Evolutionary conservation across 1,284 basidiomycete species (phyloP), one percentile per base, ranked within the genome.

Genomic region (Tylopilus sp.): DNA sequence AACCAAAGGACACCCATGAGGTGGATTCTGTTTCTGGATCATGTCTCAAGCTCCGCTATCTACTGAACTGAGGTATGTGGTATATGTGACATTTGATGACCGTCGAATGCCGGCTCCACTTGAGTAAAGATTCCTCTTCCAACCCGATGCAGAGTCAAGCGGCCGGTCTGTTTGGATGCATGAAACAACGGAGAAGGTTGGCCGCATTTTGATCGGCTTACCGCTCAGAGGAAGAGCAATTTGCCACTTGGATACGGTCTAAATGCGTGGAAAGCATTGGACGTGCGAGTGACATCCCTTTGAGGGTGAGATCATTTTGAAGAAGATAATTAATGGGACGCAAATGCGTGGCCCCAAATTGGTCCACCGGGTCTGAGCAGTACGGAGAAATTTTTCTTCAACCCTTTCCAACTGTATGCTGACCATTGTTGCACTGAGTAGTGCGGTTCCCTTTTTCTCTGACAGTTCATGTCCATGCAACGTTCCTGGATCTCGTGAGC

Each of bases 361-460:
- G 21, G 21, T 23, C 21, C 3, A 6, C 21, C 21, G 21, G 21
- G 21, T 23, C 6, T 23, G 21, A 23, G 21, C 19, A 36, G 28
- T 13, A 28, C 18, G 16, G 6, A 39, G 16, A 15, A 4, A 26
- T 25, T 29, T 36, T 46, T 43, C 29, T 36, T 10, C 36, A 15
- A 11, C 29, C 34, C 29, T 36, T 44, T n/a, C 18, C 34, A 29
- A 28, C 15, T n/a, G 42, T 37, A 26, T 6, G n/a, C 16, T 12
- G 8, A 34, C 34, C 16, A 6, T 18, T 6, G 3, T 23, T 23
- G 21, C 21, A 23, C 21, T 6, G 21, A 3, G 21, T 23, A 35
- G 36, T 13, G 33, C 28, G 29, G 13, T 28, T 4, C 15, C 33
- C 29, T 39, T 49, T 49, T 49, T 49, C 49, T 42, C 21, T 31